Conservation (phyloP, 257 asterid species). For the Rhazya stricta region DNA sequence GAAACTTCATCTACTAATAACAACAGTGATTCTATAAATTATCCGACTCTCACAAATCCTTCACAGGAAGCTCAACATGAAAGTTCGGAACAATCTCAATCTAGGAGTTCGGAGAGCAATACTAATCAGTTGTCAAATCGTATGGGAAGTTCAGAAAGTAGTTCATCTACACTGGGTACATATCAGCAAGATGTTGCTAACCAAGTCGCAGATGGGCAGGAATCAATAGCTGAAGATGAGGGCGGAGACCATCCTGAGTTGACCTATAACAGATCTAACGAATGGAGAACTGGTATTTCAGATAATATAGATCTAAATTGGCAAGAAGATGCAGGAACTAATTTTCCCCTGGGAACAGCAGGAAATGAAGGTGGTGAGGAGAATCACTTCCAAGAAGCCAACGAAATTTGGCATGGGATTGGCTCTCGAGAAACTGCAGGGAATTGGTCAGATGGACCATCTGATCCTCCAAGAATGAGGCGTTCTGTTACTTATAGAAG, state of each 20-base stretch:
- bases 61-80: constrained; percentile 48
- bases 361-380: constrained; percentile 38
- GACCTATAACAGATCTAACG: constrained; percentile 32
- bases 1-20: constrained; percentile 40
- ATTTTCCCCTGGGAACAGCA: constrained; percentile 46
- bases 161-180: constrained; percentile 30
- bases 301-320: constrained; percentile 35
- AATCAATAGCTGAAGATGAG: constrained; percentile 37
- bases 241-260: constrained; percentile 37
- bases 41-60: constrained; percentile 40
- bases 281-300: constrained; percentile 33
- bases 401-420: constrained; percentile 51
- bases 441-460: constrained; percentile 70
- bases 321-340: constrained; percentile 41
- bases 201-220: constrained; percentile 46
- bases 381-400: constrained; percentile 37
- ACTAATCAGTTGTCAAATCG: constrained; percentile 37
- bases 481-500: constrained; percentile 52
- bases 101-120: constrained; percentile 33
- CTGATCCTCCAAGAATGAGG: constrained; percentile 75
- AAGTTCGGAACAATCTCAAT: constrained; percentile 32
- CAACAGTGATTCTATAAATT: constrained; percentile 41
- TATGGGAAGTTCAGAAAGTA: constrained; percentile 33
- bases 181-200: constrained; percentile 33
- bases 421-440: constrained; percentile 58